Evolutionary conservation across 2,329 filamentous ascomycete genomes (phyloP), one percentile per base, ranked within the genome.

Genomic region (Sphaceloma murrayae): DNA sequence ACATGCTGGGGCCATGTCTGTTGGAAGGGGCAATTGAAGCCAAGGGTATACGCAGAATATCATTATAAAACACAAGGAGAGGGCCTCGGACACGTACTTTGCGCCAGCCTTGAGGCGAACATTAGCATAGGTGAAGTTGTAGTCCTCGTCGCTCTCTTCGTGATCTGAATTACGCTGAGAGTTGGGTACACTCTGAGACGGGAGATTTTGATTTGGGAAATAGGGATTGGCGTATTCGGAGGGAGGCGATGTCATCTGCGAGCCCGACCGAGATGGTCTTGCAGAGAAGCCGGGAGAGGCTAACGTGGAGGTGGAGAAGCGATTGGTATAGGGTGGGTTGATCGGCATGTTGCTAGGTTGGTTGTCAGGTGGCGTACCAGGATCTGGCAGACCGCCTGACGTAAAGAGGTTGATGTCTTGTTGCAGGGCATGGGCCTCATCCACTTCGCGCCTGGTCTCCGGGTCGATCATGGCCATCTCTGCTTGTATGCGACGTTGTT

Each of bases 381-480:
- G 91, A 66, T 96, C 89, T 54, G 85, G 94, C 60, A 93, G 85
- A 56, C 88, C 83, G 44, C 84, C 84, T 49, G 78, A 71, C 49
- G 72, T 65, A 55, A 72, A 68, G 67, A 65, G 57, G 66, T 67
- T 55, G 46, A 93, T 73, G 54, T 91, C 84, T 54, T 86, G 80
- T 56, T 87, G 82, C 68, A 96, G 83, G 61, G 85, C 80, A 47
- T 82, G 78, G 56, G 94, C 79, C 59, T 94, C 87, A 54, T 82
- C 76, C 59, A 88, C 85, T 58, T 91, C 84, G 50, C 76, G 78
- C 50, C 82, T 80, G 62, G 89, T 84, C 61, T 91, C 82, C 54
- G 88, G 74, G 56, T 94, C 87, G 50, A 95, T 73, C 54, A 86
- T 77, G 61, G 88, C 84, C 77, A 98, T 87, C 63, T 95, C 86